Evolutionary conservation across 176 grass and related monocot species (phyloP).

Genomic region (Oryza rufipogon): DNA sequence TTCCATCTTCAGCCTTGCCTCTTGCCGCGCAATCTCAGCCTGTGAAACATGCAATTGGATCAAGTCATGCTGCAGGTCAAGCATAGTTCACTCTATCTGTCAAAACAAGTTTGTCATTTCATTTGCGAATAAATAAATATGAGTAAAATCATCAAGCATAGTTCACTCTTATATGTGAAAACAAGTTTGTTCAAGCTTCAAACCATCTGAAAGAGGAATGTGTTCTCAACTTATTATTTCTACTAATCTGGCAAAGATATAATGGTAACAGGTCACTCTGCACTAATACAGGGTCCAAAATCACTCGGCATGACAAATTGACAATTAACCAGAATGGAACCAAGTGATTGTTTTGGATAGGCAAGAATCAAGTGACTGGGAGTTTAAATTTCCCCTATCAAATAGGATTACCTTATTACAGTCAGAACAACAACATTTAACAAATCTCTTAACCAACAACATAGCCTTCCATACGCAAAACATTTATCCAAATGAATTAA

Average conservation of each 20-base stretch:
- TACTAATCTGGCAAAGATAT: not conserved
- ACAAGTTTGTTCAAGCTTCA: not conserved
- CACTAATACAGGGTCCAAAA: not conserved
- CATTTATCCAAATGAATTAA: not conserved
- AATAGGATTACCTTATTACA: not conserved
- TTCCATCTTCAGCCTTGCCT: constrained; percentile 93
- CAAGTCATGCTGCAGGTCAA: not conserved
- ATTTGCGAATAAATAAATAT: not conserved
- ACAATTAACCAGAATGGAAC: not conserved
- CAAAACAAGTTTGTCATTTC: not conserved
- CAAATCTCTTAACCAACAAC: not conserved
- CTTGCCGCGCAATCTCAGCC: constrained; percentile 93
- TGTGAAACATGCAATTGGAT: constrained; percentile 23
- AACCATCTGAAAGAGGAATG: not conserved
- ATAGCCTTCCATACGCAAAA: not conserved
- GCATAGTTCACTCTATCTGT: too few species aligned
- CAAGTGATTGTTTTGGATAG: not conserved
- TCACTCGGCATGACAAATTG: not conserved
- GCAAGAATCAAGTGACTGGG: not conserved
- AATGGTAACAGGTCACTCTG: not conserved
- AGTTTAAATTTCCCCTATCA: not conserved
- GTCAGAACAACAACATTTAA: not conserved
- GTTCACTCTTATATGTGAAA: not conserved
- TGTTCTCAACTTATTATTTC: not conserved
- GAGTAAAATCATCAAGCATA: not conserved